These are phyloP conservation scores for Malassezia globosa DNA, from an alignment of 1,284 basidiomycete genomes.

Conservation along the genomic window DNA sequence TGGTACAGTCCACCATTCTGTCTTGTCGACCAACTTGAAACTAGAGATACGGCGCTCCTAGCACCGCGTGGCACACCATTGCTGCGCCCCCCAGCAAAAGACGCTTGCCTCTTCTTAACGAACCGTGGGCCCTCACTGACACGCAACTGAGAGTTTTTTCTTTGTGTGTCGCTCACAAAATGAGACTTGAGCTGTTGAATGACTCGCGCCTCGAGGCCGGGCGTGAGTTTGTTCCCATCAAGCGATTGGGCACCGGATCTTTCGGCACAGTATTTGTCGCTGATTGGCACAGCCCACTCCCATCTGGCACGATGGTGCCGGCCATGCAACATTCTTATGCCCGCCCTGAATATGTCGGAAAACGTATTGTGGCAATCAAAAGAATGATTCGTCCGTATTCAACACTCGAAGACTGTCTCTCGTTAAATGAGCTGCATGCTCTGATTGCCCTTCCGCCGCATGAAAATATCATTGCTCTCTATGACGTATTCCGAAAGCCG, in stretches of 20 bases:
- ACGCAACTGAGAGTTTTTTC: no score
- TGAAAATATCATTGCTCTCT: constrained; percentile 93
- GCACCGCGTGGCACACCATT: no score
- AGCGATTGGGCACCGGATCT: constrained; percentile 40
- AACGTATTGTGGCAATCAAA: constrained; percentile 91
- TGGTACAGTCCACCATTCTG: no score
- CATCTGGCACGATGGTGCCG: constrained; percentile 41
- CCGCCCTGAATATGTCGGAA: constrained; percentile 83
- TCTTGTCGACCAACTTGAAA: no score
- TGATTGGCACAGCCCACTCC: constrained; percentile 90
- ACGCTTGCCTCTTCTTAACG: no score
- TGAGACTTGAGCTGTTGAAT: neutral
- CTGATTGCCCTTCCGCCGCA: constrained; percentile 85
- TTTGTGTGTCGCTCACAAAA: no score
- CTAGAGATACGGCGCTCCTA: no score
- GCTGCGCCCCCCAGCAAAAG: no score
- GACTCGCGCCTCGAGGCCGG: constrained; percentile 24
- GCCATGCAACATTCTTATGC: constrained; percentile 53
- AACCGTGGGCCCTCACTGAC: no score
- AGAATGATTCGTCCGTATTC: constrained; percentile 96
- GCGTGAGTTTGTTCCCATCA: constrained; percentile 40
- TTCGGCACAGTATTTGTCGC: constrained; percentile 94
- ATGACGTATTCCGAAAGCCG: constrained; percentile 94
- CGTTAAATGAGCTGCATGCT: constrained; percentile 81
- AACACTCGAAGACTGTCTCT: constrained; percentile 90